Base-by-base conservation (phyloP, 805 yeast species). In the Teunomyces barrocoloradensis region DNA sequence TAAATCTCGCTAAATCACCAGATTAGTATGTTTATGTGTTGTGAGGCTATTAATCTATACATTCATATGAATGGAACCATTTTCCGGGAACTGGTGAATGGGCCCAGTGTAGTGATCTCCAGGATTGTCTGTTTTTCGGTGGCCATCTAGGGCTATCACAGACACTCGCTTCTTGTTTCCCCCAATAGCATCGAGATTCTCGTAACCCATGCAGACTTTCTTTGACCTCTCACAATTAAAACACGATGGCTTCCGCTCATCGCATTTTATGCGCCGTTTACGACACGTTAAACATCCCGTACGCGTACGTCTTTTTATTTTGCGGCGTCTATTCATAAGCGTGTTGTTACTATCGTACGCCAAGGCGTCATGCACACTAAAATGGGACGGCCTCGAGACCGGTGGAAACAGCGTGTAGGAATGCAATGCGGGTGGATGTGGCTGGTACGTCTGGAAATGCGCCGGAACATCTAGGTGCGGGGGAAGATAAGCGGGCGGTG, bases 231-330 rank as follows among this genome's bases (percentile, higher is more conserved):
- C 83, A 60, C 91, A 85, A 57, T 85, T 85, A 55, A 69, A 72
- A 60, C 91, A 85, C 47, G 75, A 71, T 1, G 90, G 89, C 56
- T 81, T 84, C 42, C 83, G 64, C 66, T 85, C 91, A 63, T 85
- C 91, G 64, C 91, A 85, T 66, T 53, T 53, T 46, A 50, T 53
- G 41, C 90, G 69, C 51, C 90, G 67, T 58, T 81, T 78, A 29
- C 90, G 73, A 60, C 91, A 85, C 1, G 91, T 85, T 47, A 84
- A 64, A 61, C 91, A 85, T 2, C 92, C 92, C 0, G 90, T 84
- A 57, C 87, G 71, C 2, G 90, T 85, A 44, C 91, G 70, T 40
- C 84, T 69, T 56, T 82, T 77, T 50, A 80, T 73, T 51, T 75
- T 71, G 42, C 79, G 61, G 43, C 77, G 59, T 49, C 69, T 70